Base-by-base conservation (phyloP, 805 yeast genomes). In the Zygotorulaspora danielsina region DNA sequence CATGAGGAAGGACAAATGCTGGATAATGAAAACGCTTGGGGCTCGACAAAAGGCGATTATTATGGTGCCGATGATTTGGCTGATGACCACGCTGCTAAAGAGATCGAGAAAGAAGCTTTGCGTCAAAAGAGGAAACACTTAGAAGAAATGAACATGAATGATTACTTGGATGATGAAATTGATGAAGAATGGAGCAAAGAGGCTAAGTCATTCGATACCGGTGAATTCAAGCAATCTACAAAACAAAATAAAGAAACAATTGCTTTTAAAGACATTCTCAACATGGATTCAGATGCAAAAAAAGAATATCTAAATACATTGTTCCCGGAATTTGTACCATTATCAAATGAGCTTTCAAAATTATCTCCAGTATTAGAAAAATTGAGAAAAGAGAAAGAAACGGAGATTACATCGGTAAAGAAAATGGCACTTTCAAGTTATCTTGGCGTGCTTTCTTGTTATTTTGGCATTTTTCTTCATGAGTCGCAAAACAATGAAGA, bases 81-180 rank as follows among this genome's bases (percentile, higher is more conserved):
- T 47, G 66, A 84, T 48, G 90, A 81, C 21, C 94, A 79, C 38
- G 80, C 78, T 21, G 84, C 86, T 4, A 79, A 77, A 46, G 79
- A 76, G 46, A 80, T 88, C 64, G 93, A 90, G 42, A 79, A 78
- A 51, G 97, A 93, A 64, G 97, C 97, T 0, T 56, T 85, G 34
- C 78, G 87, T 55, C 79, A 86, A 50, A 97, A 89, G 64, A 84
- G 83, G 66, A 73, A 76, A 50, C 88, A 88, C 59, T 64, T 86
- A 42, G 78, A 78, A 49, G 94, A 83, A 32, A 69, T 89, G 51
- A 76, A 78, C 33, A 79, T 83, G 74, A 84, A 73, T 19, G 93
- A 83, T 59, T 81, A 72, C 57, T 65, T 81, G 51, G 93, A 86
- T 47, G 95, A 86, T 41, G 75, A 78, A 62, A 71, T 77, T 49